phyloP scores from a whole-genome alignment of 441 rosid species.

The Manihot esculenta region DNA sequence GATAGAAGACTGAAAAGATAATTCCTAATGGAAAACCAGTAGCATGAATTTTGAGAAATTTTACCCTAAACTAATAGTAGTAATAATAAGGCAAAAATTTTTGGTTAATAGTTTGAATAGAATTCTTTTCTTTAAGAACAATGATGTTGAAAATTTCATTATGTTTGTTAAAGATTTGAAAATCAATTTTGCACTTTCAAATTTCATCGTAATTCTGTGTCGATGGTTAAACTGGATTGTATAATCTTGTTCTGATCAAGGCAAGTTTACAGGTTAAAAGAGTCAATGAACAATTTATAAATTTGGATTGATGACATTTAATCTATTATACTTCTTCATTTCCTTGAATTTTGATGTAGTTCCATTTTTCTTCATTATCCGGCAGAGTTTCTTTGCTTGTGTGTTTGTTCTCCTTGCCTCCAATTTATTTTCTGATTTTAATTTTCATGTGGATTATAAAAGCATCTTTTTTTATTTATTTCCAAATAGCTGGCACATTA shows the following conservation, averaged over 20 bases:
- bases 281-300: background rate
- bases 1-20: background rate
- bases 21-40: background rate
- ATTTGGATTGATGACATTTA: background rate
- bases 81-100: background rate
- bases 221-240: too few species aligned
- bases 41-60: background rate
- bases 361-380: background rate
- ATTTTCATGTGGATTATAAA: conserved; percentile 10
- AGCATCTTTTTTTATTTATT: too few species aligned
- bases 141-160: conserved; percentile 1
- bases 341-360: background rate
- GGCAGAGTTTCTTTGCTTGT: background rate
- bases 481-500: conserved; percentile 66
- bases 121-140: background rate
- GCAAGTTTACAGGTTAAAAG: background rate
- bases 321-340: background rate
- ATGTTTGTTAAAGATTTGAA: background rate
- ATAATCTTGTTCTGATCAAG: too few species aligned
- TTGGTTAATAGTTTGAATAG: background rate
- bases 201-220: background rate
- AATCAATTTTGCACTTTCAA: background rate
- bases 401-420: background rate
- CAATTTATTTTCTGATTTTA: background rate
- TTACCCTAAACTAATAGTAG: background rate